Percentiles rank a stretch among this genome's conserved stretches.
Evolutionary conservation across 495 filamentous ascomycete genomes (phyloP).

Genomic region (Penicillium riverlandense): DNA sequence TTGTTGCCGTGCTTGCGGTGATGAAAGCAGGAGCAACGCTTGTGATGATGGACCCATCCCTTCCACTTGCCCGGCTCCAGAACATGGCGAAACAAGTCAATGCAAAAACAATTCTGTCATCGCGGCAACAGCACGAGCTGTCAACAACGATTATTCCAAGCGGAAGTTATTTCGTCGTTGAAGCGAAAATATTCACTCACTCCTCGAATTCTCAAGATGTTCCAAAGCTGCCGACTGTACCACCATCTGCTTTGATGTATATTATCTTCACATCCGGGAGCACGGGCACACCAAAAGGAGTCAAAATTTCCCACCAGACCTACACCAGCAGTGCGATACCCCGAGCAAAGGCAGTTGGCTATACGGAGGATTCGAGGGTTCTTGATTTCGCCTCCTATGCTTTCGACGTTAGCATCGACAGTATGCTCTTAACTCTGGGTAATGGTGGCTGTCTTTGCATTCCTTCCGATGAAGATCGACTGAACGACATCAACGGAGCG

Average conservation of each 20-base stretch:
- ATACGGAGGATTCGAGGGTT: constrained; percentile 26
- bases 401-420: constrained; percentile 42
- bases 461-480: constrained; percentile 41
- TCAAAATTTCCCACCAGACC: constrained; percentile 42
- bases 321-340: constrained; percentile 34
- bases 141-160: constrained; percentile 18
- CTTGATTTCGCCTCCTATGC: constrained; percentile 41
- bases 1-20: constrained; percentile 29
- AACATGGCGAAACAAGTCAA: neutral
- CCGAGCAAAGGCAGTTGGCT: constrained; percentile 28
- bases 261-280: constrained; percentile 47
- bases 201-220: neutral
- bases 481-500: constrained; percentile 40
- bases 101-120: neutral
- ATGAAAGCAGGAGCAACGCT: constrained; percentile 39
- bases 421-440: constrained; percentile 37
- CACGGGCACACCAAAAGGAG: constrained; percentile 50
- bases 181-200: constrained; percentile 10
- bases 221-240: constrained; percentile 14
- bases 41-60: constrained; percentile 6
- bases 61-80: neutral
- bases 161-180: constrained; percentile 21
- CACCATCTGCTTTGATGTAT: constrained; percentile 27
- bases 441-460: constrained; percentile 45
- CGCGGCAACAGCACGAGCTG: neutral